phyloP scores from a whole-genome alignment of 805 yeast genomes.

The Hermanozyma aechmeae region DNA sequence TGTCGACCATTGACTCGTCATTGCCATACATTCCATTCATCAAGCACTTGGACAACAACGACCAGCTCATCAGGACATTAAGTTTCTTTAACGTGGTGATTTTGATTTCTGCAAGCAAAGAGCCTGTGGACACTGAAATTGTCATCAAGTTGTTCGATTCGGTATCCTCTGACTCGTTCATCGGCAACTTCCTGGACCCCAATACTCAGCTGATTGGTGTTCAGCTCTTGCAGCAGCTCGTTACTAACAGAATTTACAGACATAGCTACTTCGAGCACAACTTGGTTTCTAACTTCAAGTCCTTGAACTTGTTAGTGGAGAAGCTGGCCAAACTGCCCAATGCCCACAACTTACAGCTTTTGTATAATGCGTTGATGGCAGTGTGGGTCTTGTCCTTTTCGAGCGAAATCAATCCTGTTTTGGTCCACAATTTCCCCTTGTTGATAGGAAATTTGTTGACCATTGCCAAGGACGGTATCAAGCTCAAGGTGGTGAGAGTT shows the following conservation, averaged over 20 bases:
- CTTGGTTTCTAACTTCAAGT: slow-evolving; percentile 23
- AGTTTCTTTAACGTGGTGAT: slow-evolving; percentile 45
- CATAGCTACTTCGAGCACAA: slow-evolving; percentile 31
- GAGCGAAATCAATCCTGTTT: slow-evolving; percentile 35
- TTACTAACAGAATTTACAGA: slow-evolving; percentile 47
- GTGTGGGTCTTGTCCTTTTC: slow-evolving; percentile 84
- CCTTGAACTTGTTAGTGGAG: slow-evolving; percentile 20
- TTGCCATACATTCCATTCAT: slow-evolving; percentile 47
- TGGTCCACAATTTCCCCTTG: slow-evolving; percentile 44
- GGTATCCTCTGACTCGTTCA: slow-evolving; percentile 19
- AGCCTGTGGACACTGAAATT: slow-evolving; percentile 25
- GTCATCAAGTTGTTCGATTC: slow-evolving; percentile 29
- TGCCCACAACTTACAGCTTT: slow-evolving; percentile 61
- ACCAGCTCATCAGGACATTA: slow-evolving; percentile 48
- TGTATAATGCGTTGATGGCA: slow-evolving; percentile 67
- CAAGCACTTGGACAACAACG: slow-evolving; percentile 43
- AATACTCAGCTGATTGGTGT: slow-evolving; percentile 50
- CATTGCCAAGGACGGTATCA: slow-evolving; percentile 72
- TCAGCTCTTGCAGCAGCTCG: slow-evolving; percentile 56
- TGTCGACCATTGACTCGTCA: slow-evolving; percentile 31
- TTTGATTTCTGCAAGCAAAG: slow-evolving; percentile 21
- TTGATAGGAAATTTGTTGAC: slow-evolving; percentile 43
- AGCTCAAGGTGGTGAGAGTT: slow-evolving; percentile 84
- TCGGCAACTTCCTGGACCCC: slow-evolving; percentile 23
- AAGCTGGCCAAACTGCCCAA: slow-evolving; percentile 25